phyloP scores from a whole-genome alignment of 306 rosid species.

The Pyrus communis region DNA sequence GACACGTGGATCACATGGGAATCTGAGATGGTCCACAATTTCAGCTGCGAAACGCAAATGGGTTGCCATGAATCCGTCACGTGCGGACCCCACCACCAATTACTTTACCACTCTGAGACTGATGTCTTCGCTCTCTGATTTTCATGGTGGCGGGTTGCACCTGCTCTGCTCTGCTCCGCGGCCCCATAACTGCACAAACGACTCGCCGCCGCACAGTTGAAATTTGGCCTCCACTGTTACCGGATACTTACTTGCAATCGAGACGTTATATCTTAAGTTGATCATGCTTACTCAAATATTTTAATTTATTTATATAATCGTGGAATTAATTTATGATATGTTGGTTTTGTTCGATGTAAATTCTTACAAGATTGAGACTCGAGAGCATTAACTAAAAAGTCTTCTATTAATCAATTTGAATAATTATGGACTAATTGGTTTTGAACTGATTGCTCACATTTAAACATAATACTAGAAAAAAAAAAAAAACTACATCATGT shows the following conservation, averaged over 20 bases:
- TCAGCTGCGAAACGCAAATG: slow-evolving; percentile 8
- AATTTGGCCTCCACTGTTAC: background rate
- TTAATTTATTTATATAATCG: too few species aligned
- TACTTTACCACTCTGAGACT: background rate
- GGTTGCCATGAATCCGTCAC: slow-evolving; percentile 15
- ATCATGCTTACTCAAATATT: too few species aligned
- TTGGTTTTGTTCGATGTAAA: too few species aligned
- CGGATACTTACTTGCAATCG: background rate
- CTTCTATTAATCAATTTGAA: too few species aligned
- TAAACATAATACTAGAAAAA: background rate
- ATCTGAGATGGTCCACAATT: background rate
- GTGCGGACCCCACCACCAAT: slow-evolving; percentile 5
- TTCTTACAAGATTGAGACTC: too few species aligned
- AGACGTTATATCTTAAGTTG: background rate
- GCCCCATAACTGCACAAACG: background rate
- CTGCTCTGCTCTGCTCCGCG: background rate
- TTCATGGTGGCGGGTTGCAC: background rate
- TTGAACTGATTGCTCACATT: background rate
- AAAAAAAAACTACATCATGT: too few species aligned
- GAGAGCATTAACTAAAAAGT: too few species aligned
- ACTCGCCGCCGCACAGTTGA: background rate
- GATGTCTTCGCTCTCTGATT: background rate
- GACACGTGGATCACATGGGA: slow-evolving; percentile 48
- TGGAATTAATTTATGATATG: too few species aligned
- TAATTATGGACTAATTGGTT: too few species aligned